Conservation (phyloP, 139 green algal species). For the Chlamydomonas sp. region DNA sequence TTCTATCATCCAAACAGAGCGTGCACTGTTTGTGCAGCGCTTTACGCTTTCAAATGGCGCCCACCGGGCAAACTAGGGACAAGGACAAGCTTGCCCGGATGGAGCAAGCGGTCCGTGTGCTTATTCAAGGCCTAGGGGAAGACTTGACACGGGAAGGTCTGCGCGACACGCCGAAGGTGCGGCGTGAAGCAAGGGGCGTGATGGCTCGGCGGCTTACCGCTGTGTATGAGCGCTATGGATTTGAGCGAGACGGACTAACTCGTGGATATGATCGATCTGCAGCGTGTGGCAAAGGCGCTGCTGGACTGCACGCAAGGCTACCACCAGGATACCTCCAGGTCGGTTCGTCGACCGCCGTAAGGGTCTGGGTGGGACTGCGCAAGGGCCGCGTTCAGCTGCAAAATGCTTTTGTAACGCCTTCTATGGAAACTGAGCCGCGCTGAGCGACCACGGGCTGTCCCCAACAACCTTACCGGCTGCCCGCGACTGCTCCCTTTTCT, state of each 20-base stretch:
- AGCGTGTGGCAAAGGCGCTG: slow-evolving; percentile 93
- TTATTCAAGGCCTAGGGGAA: slow-evolving; percentile 86
- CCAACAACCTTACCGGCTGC: not conserved
- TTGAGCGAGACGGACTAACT: not conserved
- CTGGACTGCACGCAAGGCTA: slow-evolving; percentile 82
- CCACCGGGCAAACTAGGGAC: too few relatives aligned
- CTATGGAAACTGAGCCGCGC: too few relatives aligned
- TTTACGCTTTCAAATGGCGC: too few relatives aligned
- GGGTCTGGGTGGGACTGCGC: too few relatives aligned
- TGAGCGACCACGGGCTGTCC: not conserved
- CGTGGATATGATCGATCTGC: slow-evolving; percentile 25
- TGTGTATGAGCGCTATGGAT: not conserved
- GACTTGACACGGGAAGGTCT: slow-evolving; percentile 84
- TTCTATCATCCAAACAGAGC: too few relatives aligned
- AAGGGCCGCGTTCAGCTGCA: not conserved
- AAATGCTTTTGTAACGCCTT: not conserved
- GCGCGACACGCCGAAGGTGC: slow-evolving; percentile 88
- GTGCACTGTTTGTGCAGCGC: too few relatives aligned
- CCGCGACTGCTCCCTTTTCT: not conserved
- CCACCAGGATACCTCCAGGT: slow-evolving; percentile 62
- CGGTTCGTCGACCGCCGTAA: too few relatives aligned
- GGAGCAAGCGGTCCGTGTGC: slow-evolving; percentile 57
- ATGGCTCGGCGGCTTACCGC: not conserved
- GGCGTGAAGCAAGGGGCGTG: not conserved
- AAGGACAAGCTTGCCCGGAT: slow-evolving; percentile 25